Evolutionary conservation across 371 early-diverging fungal genomes (phyloP), one percentile per base, ranked within the genome.

Genomic region (Mucor piriformis): DNA sequence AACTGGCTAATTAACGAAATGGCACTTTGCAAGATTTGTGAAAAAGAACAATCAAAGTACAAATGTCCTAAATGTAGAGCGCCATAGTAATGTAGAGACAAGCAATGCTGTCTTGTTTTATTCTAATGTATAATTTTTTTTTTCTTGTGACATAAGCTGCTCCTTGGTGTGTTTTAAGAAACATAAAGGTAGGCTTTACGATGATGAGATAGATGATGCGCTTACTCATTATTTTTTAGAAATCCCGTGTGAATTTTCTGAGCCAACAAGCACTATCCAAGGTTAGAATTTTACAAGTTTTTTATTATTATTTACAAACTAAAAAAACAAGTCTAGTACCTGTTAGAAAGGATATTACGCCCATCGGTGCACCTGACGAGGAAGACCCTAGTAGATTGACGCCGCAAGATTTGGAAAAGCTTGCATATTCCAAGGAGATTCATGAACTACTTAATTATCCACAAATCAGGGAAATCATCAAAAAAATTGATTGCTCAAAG

Each of bases 111-210:
- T 16, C 0, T 40, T 52, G 0, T 38, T 11, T 25, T 8, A 21
- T 42, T 8, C 42, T 13, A 43, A 7, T 43, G 18, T 23, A 16
- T n/a, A 29, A 6, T 33, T 15, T 35, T 6, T 29, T 32, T 34
- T 12, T 3, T 18, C n/a, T n/a, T n/a, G n/a, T n/a, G n/a, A 25
- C 32, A 20, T 25, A 33, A 77, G 75, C 18, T 78, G 78, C 44
- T 78, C 78, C 23, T 52, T 74, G 20, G 54, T 52, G 8, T 78
- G 78, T 46, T 78, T 64, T 42, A 78, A 78, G 33, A 58, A 66
- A 47, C 78, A 78, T 59, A 74, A 74, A 63, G 63, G 77, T 77
- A 69, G 49, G 8, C 2, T 10, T 12, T 20, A 46, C 21, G 4
- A 6, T 0, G 1, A 0, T 29, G 29, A 29, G 29, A 4, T 29